Base-by-base conservation (phyloP, 2,329 filamentous ascomycete genomes). In the Microcyclospora pomicola region DNA sequence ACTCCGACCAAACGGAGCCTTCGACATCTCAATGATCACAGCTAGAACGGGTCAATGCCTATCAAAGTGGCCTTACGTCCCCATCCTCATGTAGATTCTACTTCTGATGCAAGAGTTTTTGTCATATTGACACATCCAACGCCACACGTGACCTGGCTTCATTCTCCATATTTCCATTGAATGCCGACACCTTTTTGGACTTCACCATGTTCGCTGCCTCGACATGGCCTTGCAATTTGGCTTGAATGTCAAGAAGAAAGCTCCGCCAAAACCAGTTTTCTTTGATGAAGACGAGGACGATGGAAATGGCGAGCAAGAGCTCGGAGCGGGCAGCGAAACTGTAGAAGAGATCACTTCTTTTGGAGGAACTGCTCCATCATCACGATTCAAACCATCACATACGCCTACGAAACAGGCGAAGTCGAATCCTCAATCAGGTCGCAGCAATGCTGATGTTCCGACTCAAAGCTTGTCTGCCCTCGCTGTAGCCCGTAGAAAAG, bases 401-500 rank as follows among this genome's bases (percentile, higher is more conserved):
- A 47, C 47, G 39, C 32, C 29, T 49, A 47, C 57, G 15, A 59
- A 56, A 3, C 53, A 53, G 6, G 53, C 48, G 58, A 65, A 33
- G 62, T 70, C 40, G 60, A 63, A 50, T 53, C 51, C 59, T 36
- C 56, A 59, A n/a, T 54, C 54, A 6, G 19, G 19, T 24, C 19
- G 19, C 7, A 24, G 19, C 19, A 24, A 24, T 7, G 19, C 19
- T 7, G 19, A 24, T 7, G 7, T 24, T 24, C 19, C 19, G 7
- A 24, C 19, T 24, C 19, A 24, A 24, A 24, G 19, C 51, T 68
- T 84, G 1, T 82, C 81, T 2, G 73, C 74, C 49, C 63, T 73
- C 1, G 65, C 79, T 27, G 66, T 74, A 24, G 74, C 80, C 16
- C 72, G 73, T 37, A 75, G 72, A 49, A 69, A 80, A 48, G 72